phyloP scores from a whole-genome alignment of 1,139 yeast genomes.

The Scheffersomyces stambukii region DNA sequence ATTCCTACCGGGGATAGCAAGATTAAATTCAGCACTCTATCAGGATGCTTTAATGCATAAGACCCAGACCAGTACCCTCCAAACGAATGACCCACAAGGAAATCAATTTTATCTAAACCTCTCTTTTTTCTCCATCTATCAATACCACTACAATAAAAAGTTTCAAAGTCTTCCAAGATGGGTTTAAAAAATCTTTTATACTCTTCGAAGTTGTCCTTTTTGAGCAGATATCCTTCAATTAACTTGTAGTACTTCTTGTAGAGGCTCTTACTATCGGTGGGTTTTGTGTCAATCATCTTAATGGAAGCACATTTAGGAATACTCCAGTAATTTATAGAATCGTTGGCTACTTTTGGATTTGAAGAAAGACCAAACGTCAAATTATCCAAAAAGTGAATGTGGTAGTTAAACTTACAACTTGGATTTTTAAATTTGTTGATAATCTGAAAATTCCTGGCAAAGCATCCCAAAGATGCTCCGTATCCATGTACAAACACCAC shows the following conservation, averaged over 20 bases:
- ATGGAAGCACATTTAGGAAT: conserved; percentile 28
- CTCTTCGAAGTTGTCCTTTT: conserved; percentile 20
- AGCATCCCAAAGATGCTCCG: conserved; percentile 86
- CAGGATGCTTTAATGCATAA: conserved; percentile 44
- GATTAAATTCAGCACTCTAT: conserved; percentile 58
- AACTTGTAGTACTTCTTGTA: conserved; percentile 42
- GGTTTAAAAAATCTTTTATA: conserved; percentile 38
- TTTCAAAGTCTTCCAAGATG: conserved; percentile 37
- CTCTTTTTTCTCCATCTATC: conserved; percentile 36
- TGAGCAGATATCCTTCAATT: conserved; percentile 30
- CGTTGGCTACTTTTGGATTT: conserved; percentile 44
- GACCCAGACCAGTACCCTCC: conserved; percentile 48
- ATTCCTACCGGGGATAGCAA: conserved; percentile 91
- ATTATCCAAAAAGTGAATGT: conserved; percentile 74
- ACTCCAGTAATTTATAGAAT: conserved; percentile 13
- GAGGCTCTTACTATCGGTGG: conserved; percentile 26
- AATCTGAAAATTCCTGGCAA: conserved; percentile 67
- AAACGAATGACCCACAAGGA: conserved; percentile 41
- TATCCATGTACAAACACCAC: conserved; percentile 84
- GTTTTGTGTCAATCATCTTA: conserved; percentile 25
- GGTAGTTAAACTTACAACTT: conserved; percentile 30
- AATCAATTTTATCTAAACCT: conserved; percentile 33
- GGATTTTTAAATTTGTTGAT: conserved; percentile 38
- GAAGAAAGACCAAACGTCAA: conserved; percentile 83
- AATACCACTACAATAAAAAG: conserved; percentile 33